A percentile compares a stretch with the other conserved stretches of the same genome.
Conservation (phyloP, 179 eudicot genomes). For the Silene noctiflora region DNA sequence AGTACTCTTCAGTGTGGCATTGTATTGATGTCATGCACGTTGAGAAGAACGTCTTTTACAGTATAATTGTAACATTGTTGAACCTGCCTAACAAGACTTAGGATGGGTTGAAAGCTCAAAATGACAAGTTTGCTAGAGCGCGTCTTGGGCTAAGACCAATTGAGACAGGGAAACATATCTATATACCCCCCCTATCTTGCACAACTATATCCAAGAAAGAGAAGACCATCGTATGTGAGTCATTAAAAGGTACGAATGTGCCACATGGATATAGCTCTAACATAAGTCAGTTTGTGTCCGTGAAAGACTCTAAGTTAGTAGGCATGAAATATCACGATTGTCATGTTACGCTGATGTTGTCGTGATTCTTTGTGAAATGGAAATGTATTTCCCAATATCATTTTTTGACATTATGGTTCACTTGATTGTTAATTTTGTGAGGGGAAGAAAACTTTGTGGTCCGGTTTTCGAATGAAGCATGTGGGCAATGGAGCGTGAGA, state of each 20-base stretch:
- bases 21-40: too few relatives aligned
- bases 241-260: neutral
- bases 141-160: too few relatives aligned
- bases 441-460: neutral
- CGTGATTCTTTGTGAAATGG: conserved; percentile 5
- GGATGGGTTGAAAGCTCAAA: too few relatives aligned
- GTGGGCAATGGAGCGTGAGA: conserved; percentile 6
- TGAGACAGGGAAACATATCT: too few relatives aligned
- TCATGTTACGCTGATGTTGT: conserved; percentile 10
- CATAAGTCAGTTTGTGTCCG: neutral
- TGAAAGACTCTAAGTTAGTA: neutral
- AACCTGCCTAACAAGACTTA: too few relatives aligned
- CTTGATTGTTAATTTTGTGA: neutral
- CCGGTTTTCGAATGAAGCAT: neutral
- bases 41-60: too few relatives aligned
- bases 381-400: conserved; percentile 10
- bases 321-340: conserved; percentile 23
- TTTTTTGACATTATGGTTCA: conserved; percentile 17
- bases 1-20: too few relatives aligned
- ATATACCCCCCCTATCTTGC: too few relatives aligned
- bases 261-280: conserved; percentile 8
- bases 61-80: too few relatives aligned
- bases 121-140: too few relatives aligned
- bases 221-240: neutral
- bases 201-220: conserved; percentile 3